A percentile compares a stretch with the other conserved stretches of the same genome.
Conservation (phyloP, 768 basidiomycete genomes). For the Epithele typhae region DNA sequence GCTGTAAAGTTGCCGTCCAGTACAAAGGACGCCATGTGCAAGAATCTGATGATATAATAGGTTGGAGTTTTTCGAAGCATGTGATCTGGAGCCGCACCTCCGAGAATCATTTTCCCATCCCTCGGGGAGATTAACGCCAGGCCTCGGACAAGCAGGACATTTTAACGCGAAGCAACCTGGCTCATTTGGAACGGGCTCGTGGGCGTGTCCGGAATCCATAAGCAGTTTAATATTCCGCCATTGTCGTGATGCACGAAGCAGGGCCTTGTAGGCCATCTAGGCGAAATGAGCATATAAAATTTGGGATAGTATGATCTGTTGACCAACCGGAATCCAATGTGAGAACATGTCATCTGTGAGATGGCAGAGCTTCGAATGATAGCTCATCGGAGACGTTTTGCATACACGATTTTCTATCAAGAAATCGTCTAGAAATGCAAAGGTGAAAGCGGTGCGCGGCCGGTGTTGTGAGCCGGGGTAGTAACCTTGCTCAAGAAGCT, state of each 20-base stretch:
- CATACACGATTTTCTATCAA: background rate
- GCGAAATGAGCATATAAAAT: too few species aligned
- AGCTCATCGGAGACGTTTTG: background rate
- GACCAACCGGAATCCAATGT: background rate
- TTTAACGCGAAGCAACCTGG: background rate
- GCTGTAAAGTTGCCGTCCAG: background rate
- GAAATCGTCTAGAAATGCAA: background rate
- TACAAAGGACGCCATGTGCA: background rate
- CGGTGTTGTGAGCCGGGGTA: background rate
- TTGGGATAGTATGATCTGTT: background rate
- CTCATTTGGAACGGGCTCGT: too few species aligned
- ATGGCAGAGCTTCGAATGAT: background rate
- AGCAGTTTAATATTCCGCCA: background rate
- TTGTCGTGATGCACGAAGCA: background rate
- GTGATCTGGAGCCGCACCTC: background rate
- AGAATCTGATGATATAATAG: background rate
- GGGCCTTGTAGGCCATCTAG: background rate
- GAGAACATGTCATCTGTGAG: background rate
- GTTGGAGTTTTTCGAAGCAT: too few species aligned
- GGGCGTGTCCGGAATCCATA: background rate
- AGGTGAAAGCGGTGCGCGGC: background rate
- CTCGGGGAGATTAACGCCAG: conserved; percentile 1
- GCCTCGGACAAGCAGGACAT: conserved; percentile 5
- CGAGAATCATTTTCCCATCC: background rate
- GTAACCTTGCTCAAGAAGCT: background rate